Conservation (phyloP, 148 eudicot species). For the Pouteria glomerata region DNA sequence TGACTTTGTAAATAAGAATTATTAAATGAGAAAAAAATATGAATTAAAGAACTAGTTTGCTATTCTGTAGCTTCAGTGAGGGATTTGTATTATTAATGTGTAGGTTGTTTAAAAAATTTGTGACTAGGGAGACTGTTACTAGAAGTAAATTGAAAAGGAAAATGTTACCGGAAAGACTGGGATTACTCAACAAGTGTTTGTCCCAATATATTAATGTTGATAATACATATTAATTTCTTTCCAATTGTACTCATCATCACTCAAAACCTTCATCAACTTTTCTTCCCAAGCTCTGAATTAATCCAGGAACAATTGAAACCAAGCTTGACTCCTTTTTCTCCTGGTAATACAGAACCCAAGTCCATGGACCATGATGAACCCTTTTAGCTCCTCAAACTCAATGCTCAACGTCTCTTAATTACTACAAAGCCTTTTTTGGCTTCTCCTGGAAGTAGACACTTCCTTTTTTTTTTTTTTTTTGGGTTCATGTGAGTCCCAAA, state of each 20-base stretch:
- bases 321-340: constrained; percentile 6
- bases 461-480: too few species aligned
- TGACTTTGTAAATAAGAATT: not conserved
- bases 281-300: constrained; percentile 1
- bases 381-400: constrained; percentile 11
- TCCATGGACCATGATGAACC: constrained; percentile 5
- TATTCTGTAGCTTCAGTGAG: not conserved
- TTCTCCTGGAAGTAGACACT: not conserved
- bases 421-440: not conserved
- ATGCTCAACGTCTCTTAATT: constrained; percentile 9
- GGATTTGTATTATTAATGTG: too few species aligned
- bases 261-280: not conserved
- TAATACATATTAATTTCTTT: too few species aligned
- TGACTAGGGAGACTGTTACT: too few species aligned
- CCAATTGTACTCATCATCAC: too few species aligned
- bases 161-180: too few species aligned
- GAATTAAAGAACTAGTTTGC: not conserved
- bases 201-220: too few species aligned
- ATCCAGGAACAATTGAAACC: constrained; percentile 10
- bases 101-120: too few species aligned
- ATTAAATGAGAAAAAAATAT: not conserved
- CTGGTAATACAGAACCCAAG: constrained; percentile 4
- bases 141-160: too few species aligned
- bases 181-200: too few species aligned
- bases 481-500: not conserved